Conservation (phyloP, 306 rosid species). For the Styphnolobium japonicum region DNA sequence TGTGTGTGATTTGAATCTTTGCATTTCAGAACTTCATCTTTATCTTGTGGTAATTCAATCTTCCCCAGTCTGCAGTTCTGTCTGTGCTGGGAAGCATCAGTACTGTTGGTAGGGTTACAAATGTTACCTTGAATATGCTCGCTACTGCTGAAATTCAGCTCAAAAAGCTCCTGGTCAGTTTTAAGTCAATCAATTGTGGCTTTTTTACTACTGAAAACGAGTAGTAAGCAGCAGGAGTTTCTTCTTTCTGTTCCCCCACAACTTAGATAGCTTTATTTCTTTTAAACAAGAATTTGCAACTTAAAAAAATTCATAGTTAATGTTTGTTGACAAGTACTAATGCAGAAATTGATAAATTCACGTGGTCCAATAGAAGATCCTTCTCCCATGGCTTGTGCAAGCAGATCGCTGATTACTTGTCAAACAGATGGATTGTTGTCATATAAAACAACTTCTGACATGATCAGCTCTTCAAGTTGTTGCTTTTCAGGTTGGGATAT, state of each 20-base stretch:
- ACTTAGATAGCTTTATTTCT: too few relatives aligned
- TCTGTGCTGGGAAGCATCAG: slow-evolving; percentile 72
- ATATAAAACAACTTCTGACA: slow-evolving; percentile 69
- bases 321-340: slow-evolving; percentile 49
- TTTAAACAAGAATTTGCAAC: not conserved
- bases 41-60: slow-evolving; percentile 41
- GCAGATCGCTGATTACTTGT: slow-evolving; percentile 65
- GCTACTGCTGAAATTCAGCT: slow-evolving; percentile 64
- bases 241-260: too few relatives aligned
- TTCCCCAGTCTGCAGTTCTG: slow-evolving; percentile 79
- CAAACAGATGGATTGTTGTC: slow-evolving; percentile 77
- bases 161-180: slow-evolving; percentile 86
- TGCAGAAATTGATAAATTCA: slow-evolving; percentile 92
- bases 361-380: slow-evolving; percentile 96
- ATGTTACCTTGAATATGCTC: slow-evolving; percentile 67
- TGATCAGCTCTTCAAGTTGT: slow-evolving; percentile 77
- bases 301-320: slow-evolving; percentile 25
- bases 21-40: slow-evolving; percentile 12
- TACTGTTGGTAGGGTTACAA: slow-evolving; percentile 58
- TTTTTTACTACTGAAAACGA: too few relatives aligned
- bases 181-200: slow-evolving; percentile 34
- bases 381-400: slow-evolving; percentile 71
- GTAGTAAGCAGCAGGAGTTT: too few relatives aligned
- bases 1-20: slow-evolving; percentile 21
- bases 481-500: slow-evolving; percentile 80